Evolutionary conservation across 768 basidiomycete species (phyloP).

Genomic region (Phylloporus scabripes): DNA sequence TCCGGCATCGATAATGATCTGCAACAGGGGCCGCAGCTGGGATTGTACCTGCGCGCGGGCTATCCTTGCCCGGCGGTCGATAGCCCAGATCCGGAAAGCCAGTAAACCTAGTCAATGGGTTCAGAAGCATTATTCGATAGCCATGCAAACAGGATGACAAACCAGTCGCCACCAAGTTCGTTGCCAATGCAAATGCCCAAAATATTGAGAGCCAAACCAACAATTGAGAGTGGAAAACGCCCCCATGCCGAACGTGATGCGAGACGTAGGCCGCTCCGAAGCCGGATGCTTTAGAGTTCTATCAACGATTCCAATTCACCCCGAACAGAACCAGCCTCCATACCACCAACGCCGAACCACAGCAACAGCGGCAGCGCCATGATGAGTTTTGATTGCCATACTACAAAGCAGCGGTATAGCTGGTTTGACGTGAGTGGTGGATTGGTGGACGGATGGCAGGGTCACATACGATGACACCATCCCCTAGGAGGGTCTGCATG

Average conservation of each 20-base stretch:
- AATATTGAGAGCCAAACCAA: constrained; percentile 33
- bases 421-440: not conserved
- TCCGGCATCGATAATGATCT: constrained; percentile 35
- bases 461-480: constrained; percentile 26
- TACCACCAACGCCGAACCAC: constrained; percentile 27
- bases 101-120: constrained; percentile 18
- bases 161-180: constrained; percentile 33
- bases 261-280: constrained; percentile 8
- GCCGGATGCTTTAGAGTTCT: constrained; percentile 12
- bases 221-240: constrained; percentile 4
- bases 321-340: not conserved
- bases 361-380: constrained; percentile 29
- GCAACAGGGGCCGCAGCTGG: constrained; percentile 16
- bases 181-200: constrained; percentile 29
- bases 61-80: constrained; percentile 19
- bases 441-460: not conserved
- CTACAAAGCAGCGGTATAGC: constrained; percentile 29
- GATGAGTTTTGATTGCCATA: constrained; percentile 26
- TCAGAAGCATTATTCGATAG: not conserved
- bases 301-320: not conserved
- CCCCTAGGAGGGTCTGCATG: constrained; percentile 28
- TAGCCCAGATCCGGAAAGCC: constrained; percentile 28
- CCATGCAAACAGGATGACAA: not conserved
- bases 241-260: too few relatives aligned
- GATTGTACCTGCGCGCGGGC: constrained; percentile 7